These are phyloP conservation scores for Raffaelea albimanens DNA, from an alignment of 2,329 filamentous ascomycete genomes.

Conservation along the genomic window DNA sequence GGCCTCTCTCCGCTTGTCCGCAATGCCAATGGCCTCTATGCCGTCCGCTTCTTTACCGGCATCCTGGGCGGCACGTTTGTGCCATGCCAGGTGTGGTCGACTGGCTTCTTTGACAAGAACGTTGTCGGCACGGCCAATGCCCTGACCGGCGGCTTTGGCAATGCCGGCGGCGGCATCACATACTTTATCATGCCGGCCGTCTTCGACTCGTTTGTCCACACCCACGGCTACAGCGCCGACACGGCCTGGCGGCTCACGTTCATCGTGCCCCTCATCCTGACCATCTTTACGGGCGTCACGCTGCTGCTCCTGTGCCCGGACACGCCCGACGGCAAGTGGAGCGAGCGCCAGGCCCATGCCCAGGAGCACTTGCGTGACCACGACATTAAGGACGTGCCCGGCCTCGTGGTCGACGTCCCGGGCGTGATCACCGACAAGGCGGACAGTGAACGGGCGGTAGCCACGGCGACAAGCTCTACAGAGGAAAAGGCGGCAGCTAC, in stretches of 20 bases:
- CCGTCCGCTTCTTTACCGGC: constrained; percentile 70
- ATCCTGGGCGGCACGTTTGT: constrained; percentile 72
- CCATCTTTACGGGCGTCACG: constrained; percentile 53
- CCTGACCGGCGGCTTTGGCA: constrained; percentile 75
- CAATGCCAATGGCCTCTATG: constrained; percentile 57
- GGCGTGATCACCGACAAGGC: constrained; percentile 36
- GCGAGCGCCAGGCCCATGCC: constrained; percentile 53
- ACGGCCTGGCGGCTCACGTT: constrained; percentile 80
- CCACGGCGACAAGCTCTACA: not conserved
- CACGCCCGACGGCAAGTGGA: constrained; percentile 75
- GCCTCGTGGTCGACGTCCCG: constrained; percentile 37
- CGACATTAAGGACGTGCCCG: constrained; percentile 18
- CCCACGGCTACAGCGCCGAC: constrained; percentile 51
- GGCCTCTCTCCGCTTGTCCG: constrained; percentile 72
- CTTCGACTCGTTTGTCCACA: constrained; percentile 62
- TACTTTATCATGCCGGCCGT: constrained; percentile 92
- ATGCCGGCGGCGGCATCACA: constrained; percentile 80
- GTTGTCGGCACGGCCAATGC: constrained; percentile 84
- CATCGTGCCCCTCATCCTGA: constrained; percentile 71
- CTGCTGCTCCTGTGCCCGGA: constrained; percentile 71
- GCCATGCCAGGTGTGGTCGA: constrained; percentile 87
- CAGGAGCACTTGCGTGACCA: constrained; percentile 42
- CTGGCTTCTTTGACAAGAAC: constrained; percentile 88
- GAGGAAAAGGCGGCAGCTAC: constrained; percentile 3
- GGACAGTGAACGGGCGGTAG: not conserved